phyloP scores from a whole-genome alignment of 108 stramenopile species.

The Fragilariopsis cylindrus region DNA sequence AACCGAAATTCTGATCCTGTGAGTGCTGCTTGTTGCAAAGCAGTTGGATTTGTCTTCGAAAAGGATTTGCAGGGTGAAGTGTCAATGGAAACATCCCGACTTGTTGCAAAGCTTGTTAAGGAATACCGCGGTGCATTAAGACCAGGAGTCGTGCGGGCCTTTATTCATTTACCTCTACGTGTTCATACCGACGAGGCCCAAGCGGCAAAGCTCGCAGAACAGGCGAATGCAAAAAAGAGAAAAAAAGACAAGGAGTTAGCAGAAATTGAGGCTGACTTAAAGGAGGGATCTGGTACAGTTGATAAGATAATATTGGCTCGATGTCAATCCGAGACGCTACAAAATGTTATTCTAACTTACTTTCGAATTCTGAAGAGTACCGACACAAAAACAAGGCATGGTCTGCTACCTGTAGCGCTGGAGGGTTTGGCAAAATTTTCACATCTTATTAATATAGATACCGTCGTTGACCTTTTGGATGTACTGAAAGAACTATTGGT shows the following conservation, averaged over 20 bases:
- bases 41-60: conserved; percentile 61
- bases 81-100: conserved; percentile 73
- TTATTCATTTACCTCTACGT: conserved; percentile 69
- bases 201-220: conserved; percentile 70
- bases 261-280: conserved; percentile 79
- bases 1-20: conserved; percentile 58
- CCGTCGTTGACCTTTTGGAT: conserved; percentile 74
- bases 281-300: conserved; percentile 77
- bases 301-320: conserved; percentile 75
- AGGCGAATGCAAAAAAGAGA: conserved; percentile 70
- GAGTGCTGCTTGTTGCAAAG: conserved; percentile 61
- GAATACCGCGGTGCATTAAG: conserved; percentile 54
- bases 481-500: conserved; percentile 74
- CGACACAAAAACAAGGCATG: conserved; percentile 27
- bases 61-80: conserved; percentile 81
- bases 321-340: conserved; percentile 76
- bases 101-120: conserved; percentile 71
- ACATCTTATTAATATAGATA: conserved; percentile 86
- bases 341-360: conserved; percentile 77
- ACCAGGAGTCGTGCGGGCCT: conserved; percentile 68
- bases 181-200: conserved; percentile 84
- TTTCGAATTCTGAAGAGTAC: conserved; percentile 80
- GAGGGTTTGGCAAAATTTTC: conserved; percentile 86
- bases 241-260: conserved; percentile 60
- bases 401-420: conserved; percentile 70